Base-by-base conservation (phyloP, 2,329 filamentous ascomycete species). In the Thielaviopsis musarum region DNA sequence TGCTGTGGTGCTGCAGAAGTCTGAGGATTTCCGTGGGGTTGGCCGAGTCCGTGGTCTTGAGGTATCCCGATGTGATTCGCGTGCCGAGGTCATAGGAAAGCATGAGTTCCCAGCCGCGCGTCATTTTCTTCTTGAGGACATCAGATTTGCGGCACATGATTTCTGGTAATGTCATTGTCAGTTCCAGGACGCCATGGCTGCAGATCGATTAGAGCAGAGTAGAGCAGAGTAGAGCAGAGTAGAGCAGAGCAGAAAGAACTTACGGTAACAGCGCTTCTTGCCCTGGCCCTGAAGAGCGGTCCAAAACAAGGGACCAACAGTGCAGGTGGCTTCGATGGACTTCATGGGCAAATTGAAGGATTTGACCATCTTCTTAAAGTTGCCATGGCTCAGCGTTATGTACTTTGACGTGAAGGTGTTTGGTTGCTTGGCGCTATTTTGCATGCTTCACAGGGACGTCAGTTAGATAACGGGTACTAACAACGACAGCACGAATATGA, bases 111-210 rank as follows among this genome's bases (percentile, higher is more conserved):
- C 80, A 84, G 52, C 81, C 81, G 59, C 81, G 77, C 17, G 81
- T 84, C 65, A 74, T 75, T 62, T 79, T 80, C 70, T 80, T 82
- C 67, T 84, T 84, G 56, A 79, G 77, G 38, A 84, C 81, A 65
- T 84, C 81, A n/a, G 78, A 82, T 68, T 84, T 84, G 64, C 81
- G 77, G 66, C 80, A 81, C 61, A 84, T 75, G 64, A 84, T 78
- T 65, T 84, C 77, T 79, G 60, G 60, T n/a, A 6, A 26, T 26
- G 24, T 26, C 24, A 26, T 66, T 22, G 49, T 52, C 21, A 26
- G 54, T 26, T n/a, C 24, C 24, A 26, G 24, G 24, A 3, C 24
- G 24, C 24, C 24, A 26, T 26, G 24, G 24, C 24, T 26, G 6
- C 24, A 26, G 24, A 26, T 6, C 24, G 6, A 6, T 54, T 22